Conservation (phyloP, 441 rosid genomes). For the Populus hybrid region DNA sequence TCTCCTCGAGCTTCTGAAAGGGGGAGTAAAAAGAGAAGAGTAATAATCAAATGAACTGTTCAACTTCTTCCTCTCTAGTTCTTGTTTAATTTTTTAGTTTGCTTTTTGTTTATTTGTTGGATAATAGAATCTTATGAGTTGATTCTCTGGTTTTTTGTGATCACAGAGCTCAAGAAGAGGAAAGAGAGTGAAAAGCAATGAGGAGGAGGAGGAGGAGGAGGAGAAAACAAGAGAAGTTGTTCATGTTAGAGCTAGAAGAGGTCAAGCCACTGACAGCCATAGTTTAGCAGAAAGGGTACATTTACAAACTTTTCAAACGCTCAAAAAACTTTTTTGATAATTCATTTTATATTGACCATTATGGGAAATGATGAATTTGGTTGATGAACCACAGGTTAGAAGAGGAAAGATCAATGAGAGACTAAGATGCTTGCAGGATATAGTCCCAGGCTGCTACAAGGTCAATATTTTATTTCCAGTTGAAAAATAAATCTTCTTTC, state of each 20-base stretch:
- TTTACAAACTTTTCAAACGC: background rate
- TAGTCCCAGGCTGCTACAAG: conserved; percentile 87
- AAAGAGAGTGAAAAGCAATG: conserved; percentile 44
- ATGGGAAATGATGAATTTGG: background rate
- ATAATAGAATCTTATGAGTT: background rate
- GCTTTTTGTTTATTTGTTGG: background rate
- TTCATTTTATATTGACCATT: background rate
- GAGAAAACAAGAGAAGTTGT: conserved; percentile 53
- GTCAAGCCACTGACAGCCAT: conserved; percentile 85
- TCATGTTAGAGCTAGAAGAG: conserved; percentile 83
- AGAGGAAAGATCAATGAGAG: conserved; percentile 82
- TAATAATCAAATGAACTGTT: conserved; percentile 8
- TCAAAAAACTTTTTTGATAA: background rate
- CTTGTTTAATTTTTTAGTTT: background rate
- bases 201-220: conserved; percentile 31
- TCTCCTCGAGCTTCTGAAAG: conserved; percentile 34
- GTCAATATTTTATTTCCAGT: conserved; percentile 8
- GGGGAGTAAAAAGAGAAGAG: conserved; percentile 31
- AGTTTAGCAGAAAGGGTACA: conserved; percentile 77
- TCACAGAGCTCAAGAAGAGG: conserved; percentile 44
- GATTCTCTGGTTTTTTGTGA: background rate
- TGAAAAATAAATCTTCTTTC: background rate
- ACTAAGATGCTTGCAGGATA: conserved; percentile 56
- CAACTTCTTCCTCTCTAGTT: background rate
- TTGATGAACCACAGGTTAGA: conserved; percentile 40